Percentiles rank a stretch among this genome's conserved stretches.
Conservation (phyloP, 192 early-diverging fungal genomes). For the Lobosporangium transversale region DNA sequence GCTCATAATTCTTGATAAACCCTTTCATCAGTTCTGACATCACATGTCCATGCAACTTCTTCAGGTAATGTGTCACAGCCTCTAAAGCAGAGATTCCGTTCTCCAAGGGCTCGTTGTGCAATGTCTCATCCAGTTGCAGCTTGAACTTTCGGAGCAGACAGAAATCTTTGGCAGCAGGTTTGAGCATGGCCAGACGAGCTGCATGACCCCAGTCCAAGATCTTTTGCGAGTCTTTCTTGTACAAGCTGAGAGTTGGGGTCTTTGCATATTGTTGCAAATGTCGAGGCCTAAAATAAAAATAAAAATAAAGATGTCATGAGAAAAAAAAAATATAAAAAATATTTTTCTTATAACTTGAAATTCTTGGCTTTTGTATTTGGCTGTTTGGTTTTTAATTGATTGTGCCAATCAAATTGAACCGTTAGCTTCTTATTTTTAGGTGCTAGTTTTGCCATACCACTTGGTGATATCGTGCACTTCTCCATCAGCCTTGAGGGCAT, state of each 20-base stretch:
- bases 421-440: too few species aligned
- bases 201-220: constrained; percentile 60
- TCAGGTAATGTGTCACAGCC: constrained; percentile 51
- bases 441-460: too few species aligned
- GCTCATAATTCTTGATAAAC: constrained; percentile 50
- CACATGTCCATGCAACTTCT: constrained; percentile 52
- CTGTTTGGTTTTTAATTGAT: too few species aligned
- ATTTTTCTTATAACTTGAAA: not conserved
- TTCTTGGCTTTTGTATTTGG: too few species aligned
- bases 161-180: constrained; percentile 52
- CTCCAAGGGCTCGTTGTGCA: constrained; percentile 45
- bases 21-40: constrained; percentile 51
- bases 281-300: constrained; percentile 35
- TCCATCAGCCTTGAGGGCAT: constrained; percentile 55
- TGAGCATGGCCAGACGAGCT: constrained; percentile 44
- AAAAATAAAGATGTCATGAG: too few species aligned
- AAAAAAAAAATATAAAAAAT: not conserved
- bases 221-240: constrained; percentile 50
- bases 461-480: constrained; percentile 59
- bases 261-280: constrained; percentile 57
- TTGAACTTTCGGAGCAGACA: constrained; percentile 52
- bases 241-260: constrained; percentile 52
- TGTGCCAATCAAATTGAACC: too few species aligned
- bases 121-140: constrained; percentile 46
- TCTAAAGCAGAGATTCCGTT: constrained; percentile 49